Conservation (phyloP, 805 yeast genomes). For the Candida pseudofarinosa region DNA sequence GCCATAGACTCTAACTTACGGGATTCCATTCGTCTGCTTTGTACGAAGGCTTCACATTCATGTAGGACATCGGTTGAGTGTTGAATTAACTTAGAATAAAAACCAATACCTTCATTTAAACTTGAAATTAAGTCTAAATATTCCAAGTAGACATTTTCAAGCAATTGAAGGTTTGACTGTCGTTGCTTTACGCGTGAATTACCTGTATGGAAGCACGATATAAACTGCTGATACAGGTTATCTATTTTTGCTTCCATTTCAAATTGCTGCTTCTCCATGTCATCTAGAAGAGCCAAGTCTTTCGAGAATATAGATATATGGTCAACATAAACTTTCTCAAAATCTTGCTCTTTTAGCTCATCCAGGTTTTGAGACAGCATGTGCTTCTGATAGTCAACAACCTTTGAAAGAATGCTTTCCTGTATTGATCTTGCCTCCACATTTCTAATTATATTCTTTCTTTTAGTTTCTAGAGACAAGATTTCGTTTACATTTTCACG, state of each 20-base stretch:
- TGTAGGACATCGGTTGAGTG: slow-evolving; percentile 42
- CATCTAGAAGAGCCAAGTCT: slow-evolving; percentile 47
- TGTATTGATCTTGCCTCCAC: slow-evolving; percentile 44
- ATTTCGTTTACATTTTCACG: slow-evolving; percentile 30
- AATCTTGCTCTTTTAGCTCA: slow-evolving; percentile 16
- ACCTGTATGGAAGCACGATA: slow-evolving; percentile 16
- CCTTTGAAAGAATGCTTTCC: slow-evolving; percentile 47
- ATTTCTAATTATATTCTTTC: slow-evolving; percentile 38
- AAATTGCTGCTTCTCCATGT: slow-evolving; percentile 27
- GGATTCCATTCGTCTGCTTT: slow-evolving; percentile 24
- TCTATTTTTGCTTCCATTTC: slow-evolving; percentile 37
- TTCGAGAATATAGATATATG: slow-evolving; percentile 45
- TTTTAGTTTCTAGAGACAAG: slow-evolving; percentile 25
- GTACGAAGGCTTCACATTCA: slow-evolving; percentile 51
- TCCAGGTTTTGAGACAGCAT: slow-evolving; percentile 14
- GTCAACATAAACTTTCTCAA: slow-evolving; percentile 35
- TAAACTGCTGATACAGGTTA: slow-evolving; percentile 24
- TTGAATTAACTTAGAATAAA: slow-evolving; percentile 59
- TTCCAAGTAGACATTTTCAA: slow-evolving; percentile 48
- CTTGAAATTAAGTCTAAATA: slow-evolving; percentile 56
- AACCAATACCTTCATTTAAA: slow-evolving; percentile 62
- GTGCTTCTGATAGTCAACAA: slow-evolving; percentile 45
- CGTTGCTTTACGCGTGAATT: slow-evolving; percentile 27
- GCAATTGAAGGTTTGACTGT: slow-evolving; percentile 45
- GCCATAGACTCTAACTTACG: too few relatives aligned